Base-by-base conservation (phyloP, 108 stramenopile genomes). In the Schizochytrium sp. region DNA sequence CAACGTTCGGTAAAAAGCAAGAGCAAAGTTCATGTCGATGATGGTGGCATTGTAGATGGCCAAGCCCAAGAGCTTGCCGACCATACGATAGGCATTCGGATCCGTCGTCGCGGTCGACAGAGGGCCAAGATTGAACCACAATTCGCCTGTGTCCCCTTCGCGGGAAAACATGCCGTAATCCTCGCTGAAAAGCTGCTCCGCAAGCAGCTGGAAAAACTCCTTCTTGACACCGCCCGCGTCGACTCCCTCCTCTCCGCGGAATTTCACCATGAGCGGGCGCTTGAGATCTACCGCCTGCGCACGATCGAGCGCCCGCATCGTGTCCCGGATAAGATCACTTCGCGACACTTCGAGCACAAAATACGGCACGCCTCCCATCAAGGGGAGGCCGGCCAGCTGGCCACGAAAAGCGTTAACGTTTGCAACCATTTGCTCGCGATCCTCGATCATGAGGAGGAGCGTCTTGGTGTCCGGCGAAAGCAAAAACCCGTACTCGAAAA, bases 171-270 rank as follows among this genome's bases (percentile, higher is more conserved):
- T 91, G n/a, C 90, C 90, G 76, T 90, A 92, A 72, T 89, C 88
- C 23, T 88, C 59, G 44, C 72, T 58, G 44, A 92, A 72, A 28
- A 91, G 90, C 5, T n/a, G 14, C 44, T 14, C 57, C 44, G 69
- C 12, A 12, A 48, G 71, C 16, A 88, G 71, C 71, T 57, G 55
- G 4, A 55, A 97, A 89, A 97, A 98, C 91, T 98, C 98, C 89
- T 96, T 97, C 4, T 95, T 93, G 2, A 97, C 97, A 8, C 98
- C 98, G 8, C 98, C 98, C 10, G 96, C 97, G 92, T 98, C 98
- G n/a, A 98, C 89, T 58, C 96, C 98, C 28, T 96, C 96, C 91
- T 98, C 98, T 23, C 95, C 96, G 87, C 94, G 93, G 91, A 97
- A 97, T 6, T 92, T 90, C n/a, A 97, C 93, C 89, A 92, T 89